Evolutionary conservation across 208 protist genomes (phyloP), one percentile per base, ranked within the genome.

Genomic region (Leishmania tarentolae): DNA sequence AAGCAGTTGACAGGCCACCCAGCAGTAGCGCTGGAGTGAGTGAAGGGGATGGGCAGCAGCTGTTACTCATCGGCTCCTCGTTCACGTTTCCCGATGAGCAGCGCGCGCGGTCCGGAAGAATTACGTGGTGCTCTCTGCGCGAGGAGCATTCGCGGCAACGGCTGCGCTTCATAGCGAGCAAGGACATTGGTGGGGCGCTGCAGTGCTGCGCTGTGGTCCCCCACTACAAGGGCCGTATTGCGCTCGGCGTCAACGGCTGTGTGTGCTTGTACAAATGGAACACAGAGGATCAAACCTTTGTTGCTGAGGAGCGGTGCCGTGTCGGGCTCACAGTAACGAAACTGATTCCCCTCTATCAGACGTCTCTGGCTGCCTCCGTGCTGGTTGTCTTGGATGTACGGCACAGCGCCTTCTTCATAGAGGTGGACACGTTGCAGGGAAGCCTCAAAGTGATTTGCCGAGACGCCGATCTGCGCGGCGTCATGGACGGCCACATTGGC

Each of bases 81-180:
- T 94, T 97, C 86, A 88, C 85, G 21, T 97, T 97, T 86, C 89
- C 91, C 2, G 90, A 95, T 52, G 92, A 95, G 78, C 89, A 87
- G 76, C 85, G 79, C 4, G 57, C 92, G 40, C 88, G 92, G 11
- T 93, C 90, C 1, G 90, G 92, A 52, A 84, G 92, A 31, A 85
- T 95, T 61, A 84, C 81, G 53, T 95, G 92, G 92, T 92, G 83
- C 40, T 35, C 70, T 9, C 52, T 85, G 70, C 76, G 76, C 21
- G 77, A 80, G 61, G 52, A 69, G 3, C 65, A 74, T 44, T 76
- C 81, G 19, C 75, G 76, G 6, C 50, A 37, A 46, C 76, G 77
- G 42, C 76, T 85, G 40, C 76, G 68, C 72, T n/a, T 81, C 2
- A 77, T 85, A 50, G 76, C 75, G 31, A 85, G 72, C 71, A 91